Evolutionary conservation across 139 green algal species (phyloP).

Genomic region (Closterium sp.): DNA sequence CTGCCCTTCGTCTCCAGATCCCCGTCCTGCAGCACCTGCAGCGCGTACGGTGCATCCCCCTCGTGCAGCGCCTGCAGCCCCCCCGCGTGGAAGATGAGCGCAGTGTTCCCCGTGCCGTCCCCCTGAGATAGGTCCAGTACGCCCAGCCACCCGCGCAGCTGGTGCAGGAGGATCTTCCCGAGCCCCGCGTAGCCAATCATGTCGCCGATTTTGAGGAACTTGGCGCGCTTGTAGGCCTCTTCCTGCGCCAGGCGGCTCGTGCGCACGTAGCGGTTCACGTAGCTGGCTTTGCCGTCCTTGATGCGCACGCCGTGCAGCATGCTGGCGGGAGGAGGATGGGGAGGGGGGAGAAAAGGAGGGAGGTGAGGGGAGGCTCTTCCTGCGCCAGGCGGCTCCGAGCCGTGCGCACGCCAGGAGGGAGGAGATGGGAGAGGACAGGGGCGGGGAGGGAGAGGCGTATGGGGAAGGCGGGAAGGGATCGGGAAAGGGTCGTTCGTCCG

Average conservation of each 20-base stretch:
- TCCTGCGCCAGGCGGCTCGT: constrained; percentile 60
- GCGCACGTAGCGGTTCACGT: constrained; percentile 69
- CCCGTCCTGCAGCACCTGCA: constrained; percentile 42
- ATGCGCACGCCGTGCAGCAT: constrained; percentile 78
- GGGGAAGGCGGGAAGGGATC: background rate
- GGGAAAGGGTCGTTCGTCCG: too few species aligned
- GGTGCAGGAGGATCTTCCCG: background rate
- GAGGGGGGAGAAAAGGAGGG: background rate
- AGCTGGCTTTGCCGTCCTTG: constrained; percentile 63
- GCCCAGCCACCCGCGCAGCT: constrained; percentile 18
- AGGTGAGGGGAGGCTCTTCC: background rate
- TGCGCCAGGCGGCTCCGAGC: background rate
- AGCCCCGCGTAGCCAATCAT: constrained; percentile 6
- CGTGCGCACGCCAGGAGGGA: background rate
- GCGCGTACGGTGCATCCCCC: constrained; percentile 30
- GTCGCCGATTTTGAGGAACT: constrained; percentile 39
- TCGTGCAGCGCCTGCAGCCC: constrained; percentile 44
- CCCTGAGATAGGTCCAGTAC: constrained; percentile 16
- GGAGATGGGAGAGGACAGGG: background rate
- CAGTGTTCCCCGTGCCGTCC: constrained; percentile 46
- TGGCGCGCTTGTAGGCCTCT: background rate
- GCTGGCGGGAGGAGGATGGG: constrained; percentile 40
- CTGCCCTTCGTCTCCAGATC: constrained; percentile 36
- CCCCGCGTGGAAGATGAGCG: constrained; percentile 39
- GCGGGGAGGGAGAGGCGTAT: background rate